Base-by-base conservation (phyloP, 176 grass and related monocot species). In the Carex myosuroides region DNA sequence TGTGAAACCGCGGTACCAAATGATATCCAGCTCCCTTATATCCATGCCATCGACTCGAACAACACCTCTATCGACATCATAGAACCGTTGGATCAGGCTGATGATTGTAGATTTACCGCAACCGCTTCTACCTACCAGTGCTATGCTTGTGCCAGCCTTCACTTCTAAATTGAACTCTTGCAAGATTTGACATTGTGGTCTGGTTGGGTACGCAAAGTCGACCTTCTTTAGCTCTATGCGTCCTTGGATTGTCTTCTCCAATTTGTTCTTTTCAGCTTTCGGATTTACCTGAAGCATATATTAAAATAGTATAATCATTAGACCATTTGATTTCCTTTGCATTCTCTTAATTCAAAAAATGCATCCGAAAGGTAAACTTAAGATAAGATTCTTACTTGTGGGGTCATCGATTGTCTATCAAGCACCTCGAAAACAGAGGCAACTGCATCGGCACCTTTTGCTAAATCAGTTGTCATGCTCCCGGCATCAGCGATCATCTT, bases 41-140 rank as follows among this genome's bases (percentile, higher is more conserved):
- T 99, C 91, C 79, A 90, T 84, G 39, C 87, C 83, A 69, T 98
- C 96, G 20, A 98, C 83, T 64, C 89, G 64, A 62, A 95, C 89
- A 30, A 89, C 76, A 16, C 96, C 96, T 86, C 89, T 92, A 62
- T 99, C 96, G 29, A 89, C 96, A 84, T 99, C 96, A 66, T 99
- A 99, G 88, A 99, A 99, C 80, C 96, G 87, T 55, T 99, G 96
- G 84, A 99, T 95, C 86, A 98, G 84, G 70, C 93, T 86, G 80
- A 98, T 92, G 73, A 98, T 88, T 44, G 96, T 99, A 9, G 96
- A 99, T 87, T 99, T 99, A 73, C 96, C 96, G 18, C 93, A 99
- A 41, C 96, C 96, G 35, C 96, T 99, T 86, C 92, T 86, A 44
- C 96, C 96, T 55, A 95, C 96, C 13, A 99, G 83, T 60, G 89